A percentile compares a stretch with the other conserved stretches of the same genome.
Evolutionary conservation across 805 yeast genomes (phyloP).

Genomic region (Lipomyces japonicus): DNA sequence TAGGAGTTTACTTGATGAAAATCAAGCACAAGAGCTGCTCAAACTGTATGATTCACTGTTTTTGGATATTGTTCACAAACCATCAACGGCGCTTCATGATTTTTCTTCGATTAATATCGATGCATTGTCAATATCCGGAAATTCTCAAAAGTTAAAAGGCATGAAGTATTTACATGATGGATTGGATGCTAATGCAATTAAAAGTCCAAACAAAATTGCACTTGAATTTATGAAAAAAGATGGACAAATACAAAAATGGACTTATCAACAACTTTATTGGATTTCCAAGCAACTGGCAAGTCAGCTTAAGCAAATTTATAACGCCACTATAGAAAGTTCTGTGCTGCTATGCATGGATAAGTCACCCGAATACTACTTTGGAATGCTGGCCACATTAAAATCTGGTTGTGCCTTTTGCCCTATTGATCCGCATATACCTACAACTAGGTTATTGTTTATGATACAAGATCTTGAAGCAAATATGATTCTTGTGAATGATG

Average conservation of each 20-base stretch:
- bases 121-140: conserved; percentile 1
- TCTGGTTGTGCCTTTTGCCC: conserved; percentile 28
- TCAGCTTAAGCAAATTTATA: background rate
- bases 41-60: conserved; percentile 6
- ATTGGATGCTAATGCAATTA: conserved; percentile 7
- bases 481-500: conserved; percentile 7
- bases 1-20: conserved; percentile 3
- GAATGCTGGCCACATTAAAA: conserved; percentile 20
- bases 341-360: conserved; percentile 20
- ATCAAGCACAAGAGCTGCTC: conserved; percentile 1
- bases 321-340: conserved; percentile 12
- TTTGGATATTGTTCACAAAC: background rate
- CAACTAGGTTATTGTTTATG: conserved; percentile 17
- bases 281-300: conserved; percentile 13
- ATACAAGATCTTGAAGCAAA: conserved; percentile 17
- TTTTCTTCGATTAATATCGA: background rate
- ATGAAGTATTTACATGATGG: conserved; percentile 12
- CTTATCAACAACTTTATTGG: conserved; percentile 13
- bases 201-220: conserved; percentile 12
- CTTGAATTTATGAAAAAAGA: conserved; percentile 15
- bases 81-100: background rate
- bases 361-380: conserved; percentile 17
- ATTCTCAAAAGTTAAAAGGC: background rate
- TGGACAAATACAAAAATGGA: conserved; percentile 4
- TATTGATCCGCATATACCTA: conserved; percentile 21